phyloP scores from a whole-genome alignment of 768 basidiomycete species.

The Leccinum obscurum region DNA sequence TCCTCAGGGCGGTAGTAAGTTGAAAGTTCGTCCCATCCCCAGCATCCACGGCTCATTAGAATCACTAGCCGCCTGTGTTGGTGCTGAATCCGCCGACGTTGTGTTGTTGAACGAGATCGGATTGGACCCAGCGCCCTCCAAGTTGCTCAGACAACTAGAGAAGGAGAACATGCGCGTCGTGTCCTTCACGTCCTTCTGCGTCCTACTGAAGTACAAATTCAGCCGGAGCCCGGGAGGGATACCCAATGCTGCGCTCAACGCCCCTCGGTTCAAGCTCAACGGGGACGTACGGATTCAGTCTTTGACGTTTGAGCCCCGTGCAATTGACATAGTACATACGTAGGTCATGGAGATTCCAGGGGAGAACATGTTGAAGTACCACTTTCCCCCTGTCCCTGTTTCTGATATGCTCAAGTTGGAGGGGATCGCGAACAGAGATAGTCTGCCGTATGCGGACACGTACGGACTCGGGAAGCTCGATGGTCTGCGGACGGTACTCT shows the following conservation, averaged over 20 bases:
- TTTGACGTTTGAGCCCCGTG: too few relatives aligned
- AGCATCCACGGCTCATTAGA: neutral
- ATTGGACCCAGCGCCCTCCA: slow-evolving; percentile 77
- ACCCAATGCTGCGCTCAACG: slow-evolving; percentile 73
- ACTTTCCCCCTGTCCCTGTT: slow-evolving; percentile 68
- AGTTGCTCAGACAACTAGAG: slow-evolving; percentile 53
- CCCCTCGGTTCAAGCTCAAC: slow-evolving; percentile 62
- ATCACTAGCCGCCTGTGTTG: slow-evolving; percentile 20
- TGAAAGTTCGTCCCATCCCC: neutral
- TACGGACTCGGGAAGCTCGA: slow-evolving; percentile 55
- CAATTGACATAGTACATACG: too few relatives aligned
- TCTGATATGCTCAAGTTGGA: slow-evolving; percentile 66
- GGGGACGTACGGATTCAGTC: slow-evolving; percentile 44
- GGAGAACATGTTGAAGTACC: slow-evolving; percentile 49
- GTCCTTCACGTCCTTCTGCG: slow-evolving; percentile 90
- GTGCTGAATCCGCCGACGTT: slow-evolving; percentile 62
- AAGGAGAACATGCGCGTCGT: slow-evolving; percentile 53
- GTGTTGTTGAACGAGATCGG: slow-evolving; percentile 89
- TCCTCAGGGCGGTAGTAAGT: too few relatives aligned
- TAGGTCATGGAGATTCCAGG: slow-evolving; percentile 53
- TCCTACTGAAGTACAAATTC: slow-evolving; percentile 88
- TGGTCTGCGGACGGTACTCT: slow-evolving; percentile 71
- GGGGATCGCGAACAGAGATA: slow-evolving; percentile 85
- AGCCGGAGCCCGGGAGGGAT: slow-evolving; percentile 93
- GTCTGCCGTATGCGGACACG: slow-evolving; percentile 63